Percentiles rank a stretch among this genome's conserved stretches.
Conservation (phyloP, 73 alveolate genomes). For the Diophrys appendiculata region DNA sequence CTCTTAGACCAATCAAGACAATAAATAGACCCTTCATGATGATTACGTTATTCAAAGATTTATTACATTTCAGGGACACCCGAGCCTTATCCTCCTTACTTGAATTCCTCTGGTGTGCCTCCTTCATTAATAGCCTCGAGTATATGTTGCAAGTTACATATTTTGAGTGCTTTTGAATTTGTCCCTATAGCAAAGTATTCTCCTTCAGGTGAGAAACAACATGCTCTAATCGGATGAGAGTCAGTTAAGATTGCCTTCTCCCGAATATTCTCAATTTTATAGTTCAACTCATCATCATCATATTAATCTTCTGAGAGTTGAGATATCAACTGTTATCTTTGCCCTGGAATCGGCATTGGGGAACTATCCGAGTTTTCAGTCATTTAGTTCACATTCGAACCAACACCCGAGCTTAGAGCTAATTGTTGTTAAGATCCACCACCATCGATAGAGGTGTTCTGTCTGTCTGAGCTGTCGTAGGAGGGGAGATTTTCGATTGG, state of each 20-base stretch:
- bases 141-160: constrained; percentile 81
- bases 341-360: too few species aligned
- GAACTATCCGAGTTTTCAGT: constrained; percentile 7
- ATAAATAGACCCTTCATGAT: constrained; percentile 94
- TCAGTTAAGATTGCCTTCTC: constrained; percentile 73
- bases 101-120: constrained; percentile 15
- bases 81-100: too few species aligned
- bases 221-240: constrained; percentile 93
- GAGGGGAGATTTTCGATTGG: too few species aligned
- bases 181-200: constrained; percentile 95
- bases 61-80: constrained; percentile 54
- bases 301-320: constrained; percentile 53
- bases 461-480: too few species aligned
- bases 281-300: constrained; percentile 4
- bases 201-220: constrained; percentile 91
- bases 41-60: constrained; percentile 88
- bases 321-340: too few species aligned
- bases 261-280: constrained; percentile 51
- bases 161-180: constrained; percentile 88
- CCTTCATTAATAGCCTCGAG: too few species aligned
- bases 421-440: background rate
- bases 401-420: background rate
- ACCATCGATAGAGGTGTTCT: background rate
- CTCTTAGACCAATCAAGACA: constrained; percentile 95
- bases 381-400: background rate